These are phyloP conservation scores for Xerocomus spinulosus DNA, from an alignment of 768 basidiomycete genomes.

Conservation along the genomic window DNA sequence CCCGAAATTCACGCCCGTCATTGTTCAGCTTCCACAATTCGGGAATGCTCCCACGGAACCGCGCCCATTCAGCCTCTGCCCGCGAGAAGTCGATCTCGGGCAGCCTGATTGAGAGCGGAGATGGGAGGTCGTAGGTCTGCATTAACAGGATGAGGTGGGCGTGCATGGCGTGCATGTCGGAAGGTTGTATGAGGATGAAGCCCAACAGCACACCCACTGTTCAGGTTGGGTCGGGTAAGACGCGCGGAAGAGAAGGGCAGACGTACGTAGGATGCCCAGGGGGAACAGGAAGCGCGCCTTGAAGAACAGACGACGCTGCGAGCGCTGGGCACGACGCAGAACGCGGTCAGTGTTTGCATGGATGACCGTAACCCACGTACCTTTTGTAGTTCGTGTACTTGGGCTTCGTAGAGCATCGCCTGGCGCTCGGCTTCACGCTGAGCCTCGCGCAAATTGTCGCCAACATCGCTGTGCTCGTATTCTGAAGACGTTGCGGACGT, in stretches of 20 bases:
- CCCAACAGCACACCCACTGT: constrained; percentile 65
- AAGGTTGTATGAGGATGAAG: constrained; percentile 60
- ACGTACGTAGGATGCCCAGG: constrained; percentile 60
- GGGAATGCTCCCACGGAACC: constrained; percentile 62
- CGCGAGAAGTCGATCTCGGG: constrained; percentile 64
- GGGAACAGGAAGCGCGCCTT: constrained; percentile 61
- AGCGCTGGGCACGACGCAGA: constrained; percentile 7
- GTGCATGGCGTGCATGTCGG: constrained; percentile 65
- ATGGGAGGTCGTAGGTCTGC: constrained; percentile 59
- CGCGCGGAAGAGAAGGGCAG: background rate
- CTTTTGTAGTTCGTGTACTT: constrained; percentile 22
- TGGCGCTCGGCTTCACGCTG: constrained; percentile 23
- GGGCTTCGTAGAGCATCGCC: constrained; percentile 23
- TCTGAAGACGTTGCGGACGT: constrained; percentile 13
- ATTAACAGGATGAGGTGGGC: constrained; percentile 61
- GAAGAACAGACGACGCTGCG: constrained; percentile 17
- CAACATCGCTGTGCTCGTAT: constrained; percentile 6
- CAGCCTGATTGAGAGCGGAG: constrained; percentile 41
- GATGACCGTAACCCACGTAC: constrained; percentile 3
- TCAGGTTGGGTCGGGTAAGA: background rate
- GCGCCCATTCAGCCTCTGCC: constrained; percentile 68
- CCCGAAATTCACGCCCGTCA: constrained; percentile 77
- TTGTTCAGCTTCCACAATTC: constrained; percentile 80
- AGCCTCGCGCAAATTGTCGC: constrained; percentile 8
- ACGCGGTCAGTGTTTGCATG: background rate